phyloP scores from a whole-genome alignment of 768 basidiomycete genomes.

The Leccinum boreale region DNA sequence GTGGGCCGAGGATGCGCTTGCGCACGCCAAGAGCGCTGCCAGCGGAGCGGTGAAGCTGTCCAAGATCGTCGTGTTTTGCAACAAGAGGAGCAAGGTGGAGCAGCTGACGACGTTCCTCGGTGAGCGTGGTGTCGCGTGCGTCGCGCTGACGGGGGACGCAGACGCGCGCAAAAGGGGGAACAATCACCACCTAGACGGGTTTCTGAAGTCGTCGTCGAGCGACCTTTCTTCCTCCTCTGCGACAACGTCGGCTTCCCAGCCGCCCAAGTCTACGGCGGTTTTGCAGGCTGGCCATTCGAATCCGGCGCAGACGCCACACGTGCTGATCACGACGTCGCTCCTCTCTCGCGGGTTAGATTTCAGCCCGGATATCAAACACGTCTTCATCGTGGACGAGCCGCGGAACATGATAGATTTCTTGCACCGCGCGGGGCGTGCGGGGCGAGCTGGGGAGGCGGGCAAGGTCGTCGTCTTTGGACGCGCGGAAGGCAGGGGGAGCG shows the following conservation, averaged over 20 bases:
- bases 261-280: background rate
- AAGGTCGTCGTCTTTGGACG: conserved; percentile 71
- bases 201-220: conserved; percentile 42
- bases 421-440: conserved; percentile 85
- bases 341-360: conserved; percentile 92
- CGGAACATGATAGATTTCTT: conserved; percentile 89
- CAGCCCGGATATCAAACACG: conserved; percentile 67
- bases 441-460: conserved; percentile 66
- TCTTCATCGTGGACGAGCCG: conserved; percentile 86
- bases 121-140: conserved; percentile 57
- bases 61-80: conserved; percentile 82
- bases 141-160: conserved; percentile 63
- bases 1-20: conserved; percentile 64
- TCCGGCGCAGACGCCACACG: conserved; percentile 45
- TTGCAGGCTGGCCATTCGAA: conserved; percentile 16
- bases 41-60: conserved; percentile 39
- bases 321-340: conserved; percentile 87
- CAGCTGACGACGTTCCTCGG: conserved; percentile 57
- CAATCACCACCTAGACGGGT: conserved; percentile 75
- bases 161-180: conserved; percentile 59
- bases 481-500: conserved; percentile 59
- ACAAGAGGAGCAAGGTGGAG: conserved; percentile 66
- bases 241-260: background rate
- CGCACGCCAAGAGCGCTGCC: conserved; percentile 23
- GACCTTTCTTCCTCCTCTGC: background rate